A percentile compares a stretch with the other conserved stretches of the same genome.
Evolutionary conservation across 495 filamentous ascomycete species (phyloP).

Genomic region (Trichocladium uniseriatum): DNA sequence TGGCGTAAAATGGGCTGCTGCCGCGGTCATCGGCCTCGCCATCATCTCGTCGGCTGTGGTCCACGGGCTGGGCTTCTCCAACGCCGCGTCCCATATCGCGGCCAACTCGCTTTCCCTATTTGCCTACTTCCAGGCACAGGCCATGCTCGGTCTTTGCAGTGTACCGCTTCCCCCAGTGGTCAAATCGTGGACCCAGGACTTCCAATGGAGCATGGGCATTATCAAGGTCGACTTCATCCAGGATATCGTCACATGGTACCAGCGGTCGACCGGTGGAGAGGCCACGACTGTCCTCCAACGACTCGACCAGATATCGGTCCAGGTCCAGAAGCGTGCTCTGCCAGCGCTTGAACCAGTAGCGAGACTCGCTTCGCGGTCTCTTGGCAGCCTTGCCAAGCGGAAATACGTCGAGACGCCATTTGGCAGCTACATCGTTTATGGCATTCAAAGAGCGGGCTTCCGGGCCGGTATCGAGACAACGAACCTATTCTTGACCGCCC

Average conservation of each 20-base stretch:
- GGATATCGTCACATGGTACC: constrained; percentile 88
- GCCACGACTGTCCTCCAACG: constrained; percentile 71
- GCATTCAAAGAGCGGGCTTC: constrained; percentile 88
- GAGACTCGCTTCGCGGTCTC: constrained; percentile 39
- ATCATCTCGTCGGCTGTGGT: constrained; percentile 76
- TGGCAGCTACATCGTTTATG: constrained; percentile 60
- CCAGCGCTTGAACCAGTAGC: constrained; percentile 23
- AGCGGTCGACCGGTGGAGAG: constrained; percentile 82
- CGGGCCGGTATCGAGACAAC: constrained; percentile 74
- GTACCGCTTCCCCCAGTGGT: constrained; percentile 86
- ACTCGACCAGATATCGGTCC: constrained; percentile 67
- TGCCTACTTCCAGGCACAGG: constrained; percentile 91
- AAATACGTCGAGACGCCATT: constrained; percentile 38
- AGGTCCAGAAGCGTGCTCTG: constrained; percentile 66
- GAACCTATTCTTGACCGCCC: constrained; percentile 88
- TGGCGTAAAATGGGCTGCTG: constrained; percentile 81
- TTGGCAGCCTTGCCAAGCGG: constrained; percentile 35
- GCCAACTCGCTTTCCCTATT: constrained; percentile 89
- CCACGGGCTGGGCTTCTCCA: constrained; percentile 80
- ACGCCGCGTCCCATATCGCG: constrained; percentile 91
- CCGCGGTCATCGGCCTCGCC: constrained; percentile 75
- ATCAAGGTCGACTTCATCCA: constrained; percentile 84
- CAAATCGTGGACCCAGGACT: constrained; percentile 92
- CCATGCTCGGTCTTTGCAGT: constrained; percentile 83
- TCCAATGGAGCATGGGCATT: constrained; percentile 98